Evolutionary conservation across 148 eudicot species (phyloP), one percentile per base, ranked within the genome.

Genomic region (Camellia lanceoleosa): DNA sequence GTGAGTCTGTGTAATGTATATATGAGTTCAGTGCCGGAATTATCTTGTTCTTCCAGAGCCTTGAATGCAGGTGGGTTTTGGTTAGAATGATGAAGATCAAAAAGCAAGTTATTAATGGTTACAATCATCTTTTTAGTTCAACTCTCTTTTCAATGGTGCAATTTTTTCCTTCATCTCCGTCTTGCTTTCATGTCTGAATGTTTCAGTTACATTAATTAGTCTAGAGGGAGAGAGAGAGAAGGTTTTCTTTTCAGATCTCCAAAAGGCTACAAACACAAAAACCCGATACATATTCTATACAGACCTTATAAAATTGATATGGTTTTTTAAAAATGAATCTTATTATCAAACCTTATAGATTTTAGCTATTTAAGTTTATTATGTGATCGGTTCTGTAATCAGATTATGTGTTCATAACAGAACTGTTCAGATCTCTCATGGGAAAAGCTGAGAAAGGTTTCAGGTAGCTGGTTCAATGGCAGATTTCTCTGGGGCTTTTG

Each of bases 171-270:
- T 65, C 65, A 77, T n/a, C 44, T 68, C 46, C 49, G 70, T 61
- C 76, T 80, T 71, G 75, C 75, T 73, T 63, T 77, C 63, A 44
- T 58, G 30, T 74, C 81, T 73, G 83, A 79, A 74, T 18, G 71
- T 77, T 82, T 77, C 86, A 85, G 88, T 81, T 84, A 46, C 77
- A 80, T 83, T 78, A 78, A 80, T 82, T 71, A 43, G 9, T 2
- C 8, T 56, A 47, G 44, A 11, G 71, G 19, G 79, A 74, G 80
- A 76, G 3, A 2, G 59, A 54, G 78, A 9, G 42, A 65, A 41
- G 52, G 73, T 30, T 61, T 81, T 68, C 66, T 80, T 87, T 66
- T 71, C 66, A 52, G 84, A 78, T 84, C n/a, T 60, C 49, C 30
- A 30, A 30, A 30, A 30, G 30, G 30, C 30, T 30, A 30, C 30